phyloP scores from a whole-genome alignment of 441 rosid species.

The Gossypium gossypioides region DNA sequence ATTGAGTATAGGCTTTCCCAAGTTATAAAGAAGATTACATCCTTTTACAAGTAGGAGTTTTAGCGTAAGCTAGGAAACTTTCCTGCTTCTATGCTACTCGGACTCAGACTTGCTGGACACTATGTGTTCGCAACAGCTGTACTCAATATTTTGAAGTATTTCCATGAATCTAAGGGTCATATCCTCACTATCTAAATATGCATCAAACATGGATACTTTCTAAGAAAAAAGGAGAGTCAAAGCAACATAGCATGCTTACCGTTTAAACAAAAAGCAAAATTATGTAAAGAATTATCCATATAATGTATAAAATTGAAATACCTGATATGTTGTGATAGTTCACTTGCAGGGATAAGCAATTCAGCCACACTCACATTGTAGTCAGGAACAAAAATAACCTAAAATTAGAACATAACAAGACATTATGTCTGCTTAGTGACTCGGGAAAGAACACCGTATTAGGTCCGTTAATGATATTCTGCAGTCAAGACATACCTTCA shows the following conservation, averaged over 20 bases:
- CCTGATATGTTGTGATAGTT: conserved; percentile 98
- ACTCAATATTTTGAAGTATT: background rate
- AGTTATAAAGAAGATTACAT: background rate
- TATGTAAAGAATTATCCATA: background rate
- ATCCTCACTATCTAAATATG: background rate
- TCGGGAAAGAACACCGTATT: background rate
- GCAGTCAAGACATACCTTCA: conserved; percentile 48
- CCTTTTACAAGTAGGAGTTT: background rate
- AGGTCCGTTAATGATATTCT: conserved; percentile 4
- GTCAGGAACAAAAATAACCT: conserved; percentile 90
- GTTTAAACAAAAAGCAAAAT: background rate
- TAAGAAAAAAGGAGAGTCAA: background rate
- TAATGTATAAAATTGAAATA: conserved; percentile 18
- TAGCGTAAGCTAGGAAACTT: background rate
- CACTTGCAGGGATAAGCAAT: conserved; percentile 90
- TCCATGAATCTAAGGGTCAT: background rate
- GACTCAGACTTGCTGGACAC: background rate
- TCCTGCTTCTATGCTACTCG: background rate
- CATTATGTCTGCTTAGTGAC: background rate
- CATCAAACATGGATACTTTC: background rate
- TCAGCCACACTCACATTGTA: conserved; percentile 96
- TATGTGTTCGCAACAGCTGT: background rate
- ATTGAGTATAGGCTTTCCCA: background rate
- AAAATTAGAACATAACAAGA: conserved; percentile 8
- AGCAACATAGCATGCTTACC: background rate